Percentiles rank a stretch among this genome's conserved stretches.
Evolutionary conservation across 2,329 filamentous ascomycete species (phyloP).

Genomic region (Aspergillus ochraceus): DNA sequence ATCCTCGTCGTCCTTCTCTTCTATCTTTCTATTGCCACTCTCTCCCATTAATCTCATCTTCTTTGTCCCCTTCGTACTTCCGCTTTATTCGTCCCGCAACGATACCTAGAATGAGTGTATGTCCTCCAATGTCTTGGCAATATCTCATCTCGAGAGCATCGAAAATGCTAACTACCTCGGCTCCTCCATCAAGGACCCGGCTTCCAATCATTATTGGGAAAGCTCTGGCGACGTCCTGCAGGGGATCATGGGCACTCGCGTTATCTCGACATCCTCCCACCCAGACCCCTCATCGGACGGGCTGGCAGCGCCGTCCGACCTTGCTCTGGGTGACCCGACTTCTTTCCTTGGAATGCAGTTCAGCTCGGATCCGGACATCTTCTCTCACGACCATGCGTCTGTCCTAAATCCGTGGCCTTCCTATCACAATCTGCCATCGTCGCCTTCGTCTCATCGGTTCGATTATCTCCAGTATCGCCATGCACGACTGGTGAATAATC

Average conservation of each 20-base stretch:
- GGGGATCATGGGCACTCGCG: constrained; percentile 28
- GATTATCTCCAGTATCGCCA: constrained; percentile 25
- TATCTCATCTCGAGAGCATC: neutral
- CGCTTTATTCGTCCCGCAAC: too few relatives aligned
- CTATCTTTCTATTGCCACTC: constrained; percentile 5
- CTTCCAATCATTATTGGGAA: constrained; percentile 21
- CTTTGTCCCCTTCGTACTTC: constrained; percentile 4
- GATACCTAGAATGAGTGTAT: constrained; percentile 21
- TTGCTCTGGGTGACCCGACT: constrained; percentile 22
- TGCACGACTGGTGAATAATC: constrained; percentile 19
- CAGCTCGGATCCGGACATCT: constrained; percentile 19
- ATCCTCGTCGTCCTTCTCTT: constrained; percentile 3
- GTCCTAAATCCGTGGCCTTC: constrained; percentile 23
- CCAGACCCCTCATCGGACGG: constrained; percentile 12
- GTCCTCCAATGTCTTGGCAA: constrained; percentile 1
- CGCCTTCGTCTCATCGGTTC: constrained; percentile 17
- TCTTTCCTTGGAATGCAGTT: constrained; percentile 29
- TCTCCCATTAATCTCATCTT: neutral
- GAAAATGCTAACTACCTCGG: neutral
- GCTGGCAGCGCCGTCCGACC: constrained; percentile 12
- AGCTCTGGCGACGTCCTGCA: constrained; percentile 32
- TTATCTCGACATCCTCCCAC: constrained; percentile 13
- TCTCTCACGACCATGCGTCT: constrained; percentile 20
- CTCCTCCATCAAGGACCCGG: constrained; percentile 11
- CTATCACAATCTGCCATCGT: constrained; percentile 15